phyloP scores from a whole-genome alignment of 371 early-diverging fungal genomes.

The Mucor lusitanicus region DNA sequence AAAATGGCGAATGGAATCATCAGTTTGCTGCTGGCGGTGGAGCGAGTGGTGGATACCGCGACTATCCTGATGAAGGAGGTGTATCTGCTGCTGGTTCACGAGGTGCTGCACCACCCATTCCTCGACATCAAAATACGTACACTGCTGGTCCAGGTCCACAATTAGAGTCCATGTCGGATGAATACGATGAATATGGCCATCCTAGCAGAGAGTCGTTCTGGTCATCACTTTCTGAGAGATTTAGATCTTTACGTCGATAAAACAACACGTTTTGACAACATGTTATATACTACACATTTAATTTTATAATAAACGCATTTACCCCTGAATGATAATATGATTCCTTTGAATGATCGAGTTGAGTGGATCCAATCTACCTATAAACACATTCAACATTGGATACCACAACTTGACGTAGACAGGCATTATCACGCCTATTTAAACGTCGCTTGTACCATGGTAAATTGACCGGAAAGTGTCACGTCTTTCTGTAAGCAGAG shows the following conservation, averaged over 20 bases:
- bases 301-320: no score
- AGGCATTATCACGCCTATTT: neutral
- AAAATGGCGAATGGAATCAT: neutral
- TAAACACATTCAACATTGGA: no score
- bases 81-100: neutral
- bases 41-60: neutral
- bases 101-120: neutral
- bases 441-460: neutral
- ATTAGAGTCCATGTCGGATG: constrained; percentile 6
- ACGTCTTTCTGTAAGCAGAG: constrained; percentile 27
- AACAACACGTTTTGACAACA: neutral
- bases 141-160: neutral
- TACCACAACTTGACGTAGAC: neutral
- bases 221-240: constrained; percentile 8
- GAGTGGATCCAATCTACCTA: no score
- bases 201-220: constrained; percentile 3
- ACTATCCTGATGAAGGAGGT: neutral
- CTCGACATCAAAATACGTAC: neutral
- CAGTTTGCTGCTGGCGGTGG: neutral
- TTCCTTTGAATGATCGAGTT: no score
- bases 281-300: neutral
- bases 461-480: constrained; percentile 14
- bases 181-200: constrained; percentile 22
- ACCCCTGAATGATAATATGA: no score
- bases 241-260: constrained; percentile 21